Percentiles rank a stretch among this genome's conserved stretches.
phyloP scores from a whole-genome alignment of 441 rosid species.

The Populus hybrid region DNA sequence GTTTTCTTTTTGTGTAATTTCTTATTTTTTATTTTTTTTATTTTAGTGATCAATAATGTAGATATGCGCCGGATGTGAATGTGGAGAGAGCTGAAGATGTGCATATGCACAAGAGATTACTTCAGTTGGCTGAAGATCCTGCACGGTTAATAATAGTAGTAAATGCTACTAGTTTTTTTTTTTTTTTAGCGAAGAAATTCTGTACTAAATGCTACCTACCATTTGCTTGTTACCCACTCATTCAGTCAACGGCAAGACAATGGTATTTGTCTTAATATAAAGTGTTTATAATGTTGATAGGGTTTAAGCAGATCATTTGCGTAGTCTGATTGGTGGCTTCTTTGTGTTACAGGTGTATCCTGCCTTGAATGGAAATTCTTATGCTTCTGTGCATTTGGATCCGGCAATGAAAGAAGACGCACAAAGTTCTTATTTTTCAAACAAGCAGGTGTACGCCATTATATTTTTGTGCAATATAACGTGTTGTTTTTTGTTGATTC shows the following conservation, averaged over 20 bases:
- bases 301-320: not conserved
- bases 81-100: too few species aligned
- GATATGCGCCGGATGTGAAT: too few species aligned
- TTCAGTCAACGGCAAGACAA: not conserved
- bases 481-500: not conserved
- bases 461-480: too few species aligned
- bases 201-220: not conserved
- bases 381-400: constrained; percentile 45
- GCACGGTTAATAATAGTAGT: constrained; percentile 31
- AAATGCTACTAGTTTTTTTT: not conserved
- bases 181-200: too few species aligned
- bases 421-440: constrained; percentile 53
- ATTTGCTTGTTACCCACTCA: not conserved
- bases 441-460: constrained; percentile 46
- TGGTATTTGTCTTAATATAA: not conserved
- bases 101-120: too few species aligned
- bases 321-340: constrained; percentile 1
- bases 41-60: too few species aligned
- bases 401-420: constrained; percentile 68
- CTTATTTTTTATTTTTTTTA: too few species aligned
- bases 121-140: too few species aligned
- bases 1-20: too few species aligned
- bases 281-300: not conserved
- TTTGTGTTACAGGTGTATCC: constrained; percentile 56
- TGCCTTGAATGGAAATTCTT: constrained; percentile 34